These are phyloP conservation scores for Carnegiea gigantea DNA, from an alignment of 179 eudicot species.

Conservation along the genomic window DNA sequence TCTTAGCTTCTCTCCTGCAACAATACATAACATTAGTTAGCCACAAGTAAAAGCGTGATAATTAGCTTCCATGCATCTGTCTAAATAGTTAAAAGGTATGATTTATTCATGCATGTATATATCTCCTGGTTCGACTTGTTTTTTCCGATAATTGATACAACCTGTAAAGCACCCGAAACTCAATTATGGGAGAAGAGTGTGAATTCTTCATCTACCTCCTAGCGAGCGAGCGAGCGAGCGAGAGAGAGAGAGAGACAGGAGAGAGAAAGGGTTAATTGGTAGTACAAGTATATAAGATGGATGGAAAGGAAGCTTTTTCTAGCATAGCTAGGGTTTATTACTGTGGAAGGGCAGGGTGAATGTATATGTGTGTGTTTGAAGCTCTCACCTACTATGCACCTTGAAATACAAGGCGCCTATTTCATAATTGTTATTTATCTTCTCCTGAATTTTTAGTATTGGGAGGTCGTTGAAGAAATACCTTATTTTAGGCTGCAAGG, in stretches of 20 bases:
- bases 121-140: too few species aligned
- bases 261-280: slow-evolving; percentile 11
- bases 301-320: slow-evolving; percentile 29
- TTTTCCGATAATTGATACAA: too few species aligned
- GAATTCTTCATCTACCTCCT: too few species aligned
- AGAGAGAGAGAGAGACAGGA: neutral
- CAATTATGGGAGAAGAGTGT: too few species aligned
- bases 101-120: too few species aligned
- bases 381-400: slow-evolving; percentile 67
- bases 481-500: slow-evolving; percentile 11
- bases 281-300: slow-evolving; percentile 16
- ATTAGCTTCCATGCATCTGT: neutral
- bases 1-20: slow-evolving; percentile 3
- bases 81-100: too few species aligned
- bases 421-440: slow-evolving; percentile 15
- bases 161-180: too few species aligned
- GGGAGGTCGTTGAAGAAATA: slow-evolving; percentile 28
- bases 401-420: slow-evolving; percentile 41
- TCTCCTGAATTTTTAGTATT: neutral
- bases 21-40: slow-evolving; percentile 5
- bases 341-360: slow-evolving; percentile 1
- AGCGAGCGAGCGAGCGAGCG: too few species aligned
- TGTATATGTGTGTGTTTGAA: slow-evolving; percentile 34
- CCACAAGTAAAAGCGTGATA: neutral
- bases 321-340: slow-evolving; percentile 23